phyloP scores from a whole-genome alignment of 768 basidiomycete genomes.

The Termitomyces sp. region DNA sequence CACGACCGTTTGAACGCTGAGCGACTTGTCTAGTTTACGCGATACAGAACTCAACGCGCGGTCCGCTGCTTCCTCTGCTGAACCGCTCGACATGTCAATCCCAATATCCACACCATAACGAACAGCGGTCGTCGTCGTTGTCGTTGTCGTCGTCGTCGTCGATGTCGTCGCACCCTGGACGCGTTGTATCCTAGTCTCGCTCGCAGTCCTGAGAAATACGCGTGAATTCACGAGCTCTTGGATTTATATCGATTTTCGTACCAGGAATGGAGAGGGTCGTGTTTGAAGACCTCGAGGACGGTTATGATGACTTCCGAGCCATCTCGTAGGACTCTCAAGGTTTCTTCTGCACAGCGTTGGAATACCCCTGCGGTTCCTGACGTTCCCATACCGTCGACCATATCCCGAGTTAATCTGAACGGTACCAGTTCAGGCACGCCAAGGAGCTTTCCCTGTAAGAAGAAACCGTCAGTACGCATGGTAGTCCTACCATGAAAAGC shows the following conservation, averaged over 20 bases:
- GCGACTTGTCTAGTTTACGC: conserved; percentile 76
- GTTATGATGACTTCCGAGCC: conserved; percentile 89
- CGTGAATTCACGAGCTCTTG: background rate
- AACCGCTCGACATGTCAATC: conserved; percentile 61
- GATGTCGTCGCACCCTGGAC: conserved; percentile 44
- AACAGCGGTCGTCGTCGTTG: conserved; percentile 13
- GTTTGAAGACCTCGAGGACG: conserved; percentile 93
- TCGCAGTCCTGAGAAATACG: conserved; percentile 61
- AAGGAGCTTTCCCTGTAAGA: conserved; percentile 70
- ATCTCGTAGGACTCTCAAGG: conserved; percentile 83
- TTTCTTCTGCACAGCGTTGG: conserved; percentile 93
- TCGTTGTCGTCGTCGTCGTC: conserved; percentile 18
- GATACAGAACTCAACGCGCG: conserved; percentile 79
- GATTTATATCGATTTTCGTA: conserved; percentile 23
- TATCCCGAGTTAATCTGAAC: conserved; percentile 91
- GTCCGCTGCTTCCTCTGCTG: conserved; percentile 85
- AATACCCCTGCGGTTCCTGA: conserved; percentile 93
- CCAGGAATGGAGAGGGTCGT: conserved; percentile 95
- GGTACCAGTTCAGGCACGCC: conserved; percentile 85
- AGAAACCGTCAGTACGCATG: conserved; percentile 3
- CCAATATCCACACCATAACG: conserved; percentile 43
- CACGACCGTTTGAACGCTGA: conserved; percentile 92
- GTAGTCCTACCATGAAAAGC: background rate
- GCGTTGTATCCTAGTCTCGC: conserved; percentile 67
- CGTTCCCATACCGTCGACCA: conserved; percentile 92